These are phyloP conservation scores for Cyclotella choctawhatcheeana DNA, from an alignment of 108 stramenopile species.

Conservation along the genomic window DNA sequence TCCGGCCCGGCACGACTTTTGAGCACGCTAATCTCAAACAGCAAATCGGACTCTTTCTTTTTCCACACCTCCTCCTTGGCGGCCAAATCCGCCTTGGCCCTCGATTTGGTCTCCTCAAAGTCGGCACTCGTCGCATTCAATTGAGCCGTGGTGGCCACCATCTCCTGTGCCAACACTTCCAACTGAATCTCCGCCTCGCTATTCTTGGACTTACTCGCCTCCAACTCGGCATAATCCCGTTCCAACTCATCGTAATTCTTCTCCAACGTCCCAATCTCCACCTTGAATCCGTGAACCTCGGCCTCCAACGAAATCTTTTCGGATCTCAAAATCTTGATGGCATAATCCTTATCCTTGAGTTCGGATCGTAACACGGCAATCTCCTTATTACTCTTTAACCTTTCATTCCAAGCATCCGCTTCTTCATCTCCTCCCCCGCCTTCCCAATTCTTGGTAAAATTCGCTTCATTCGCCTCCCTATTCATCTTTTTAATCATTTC, in stretches of 20 bases:
- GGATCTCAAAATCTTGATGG: slow-evolving; percentile 71
- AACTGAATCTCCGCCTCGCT: slow-evolving; percentile 90
- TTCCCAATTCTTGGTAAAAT: slow-evolving; percentile 32
- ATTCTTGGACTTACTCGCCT: slow-evolving; percentile 72
- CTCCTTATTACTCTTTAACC: slow-evolving; percentile 76
- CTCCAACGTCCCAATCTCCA: slow-evolving; percentile 63
- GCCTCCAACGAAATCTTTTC: slow-evolving; percentile 86
- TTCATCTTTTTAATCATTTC: slow-evolving; percentile 67
- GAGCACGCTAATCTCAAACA: slow-evolving; percentile 88
- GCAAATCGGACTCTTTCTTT: slow-evolving; percentile 64
- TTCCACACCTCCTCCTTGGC: slow-evolving; percentile 75
- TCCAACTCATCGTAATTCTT: slow-evolving; percentile 76
- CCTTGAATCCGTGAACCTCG: slow-evolving; percentile 77
- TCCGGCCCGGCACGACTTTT: slow-evolving; percentile 79
- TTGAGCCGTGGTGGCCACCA: slow-evolving; percentile 88
- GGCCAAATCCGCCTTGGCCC: slow-evolving; percentile 69
- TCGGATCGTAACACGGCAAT: slow-evolving; percentile 77
- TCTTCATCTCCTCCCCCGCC: slow-evolving; percentile 27
- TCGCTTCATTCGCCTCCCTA: slow-evolving; percentile 68
- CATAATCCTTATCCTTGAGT: slow-evolving; percentile 70
- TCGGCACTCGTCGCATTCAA: slow-evolving; percentile 86
- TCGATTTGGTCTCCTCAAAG: slow-evolving; percentile 82
- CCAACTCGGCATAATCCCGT: slow-evolving; percentile 72
- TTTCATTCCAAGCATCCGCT: slow-evolving; percentile 70
- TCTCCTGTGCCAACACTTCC: slow-evolving; percentile 77